Evolutionary conservation across 352 stramenopile genomes (phyloP).

Genomic region (Pythium phragmiticola): DNA sequence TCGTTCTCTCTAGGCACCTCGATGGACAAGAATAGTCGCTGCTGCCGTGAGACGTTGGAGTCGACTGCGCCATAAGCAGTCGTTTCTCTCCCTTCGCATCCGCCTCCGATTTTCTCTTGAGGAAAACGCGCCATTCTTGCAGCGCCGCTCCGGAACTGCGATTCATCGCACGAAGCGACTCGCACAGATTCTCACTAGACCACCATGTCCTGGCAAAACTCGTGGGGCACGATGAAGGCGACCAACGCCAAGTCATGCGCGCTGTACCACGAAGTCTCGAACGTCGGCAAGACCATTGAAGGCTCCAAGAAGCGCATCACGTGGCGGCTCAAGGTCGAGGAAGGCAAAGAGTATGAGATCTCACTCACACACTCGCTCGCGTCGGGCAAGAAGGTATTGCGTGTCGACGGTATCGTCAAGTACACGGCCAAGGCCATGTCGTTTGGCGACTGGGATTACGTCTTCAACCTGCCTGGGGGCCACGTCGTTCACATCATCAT

Average conservation of each 20-base stretch:
- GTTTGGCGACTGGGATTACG: constrained; percentile 84
- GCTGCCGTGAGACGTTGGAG: background rate
- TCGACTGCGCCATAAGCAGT: background rate
- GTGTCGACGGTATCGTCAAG: constrained; percentile 77
- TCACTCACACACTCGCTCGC: constrained; percentile 79
- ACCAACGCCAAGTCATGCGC: constrained; percentile 66
- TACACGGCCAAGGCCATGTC: constrained; percentile 75
- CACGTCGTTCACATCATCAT: constrained; percentile 86
- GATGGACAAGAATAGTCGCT: constrained; percentile 6
- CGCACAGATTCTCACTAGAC: background rate
- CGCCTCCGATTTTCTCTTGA: background rate
- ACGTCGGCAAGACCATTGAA: constrained; percentile 84
- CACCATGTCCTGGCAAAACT: constrained; percentile 67
- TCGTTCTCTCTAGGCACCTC: background rate
- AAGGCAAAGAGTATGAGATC: constrained; percentile 82
- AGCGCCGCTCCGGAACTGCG: background rate
- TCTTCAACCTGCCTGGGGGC: constrained; percentile 77
- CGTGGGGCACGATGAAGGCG: constrained; percentile 71
- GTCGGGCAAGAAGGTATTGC: constrained; percentile 79
- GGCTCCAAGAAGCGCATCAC: constrained; percentile 84
- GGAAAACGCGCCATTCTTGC: background rate
- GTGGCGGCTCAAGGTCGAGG: constrained; percentile 80
- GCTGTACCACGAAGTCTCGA: constrained; percentile 79
- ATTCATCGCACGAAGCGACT: too few relatives aligned
- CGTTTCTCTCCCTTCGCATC: constrained; percentile 3